phyloP scores from a whole-genome alignment of 1,284 basidiomycete genomes.

The Testicularia cyperi region DNA sequence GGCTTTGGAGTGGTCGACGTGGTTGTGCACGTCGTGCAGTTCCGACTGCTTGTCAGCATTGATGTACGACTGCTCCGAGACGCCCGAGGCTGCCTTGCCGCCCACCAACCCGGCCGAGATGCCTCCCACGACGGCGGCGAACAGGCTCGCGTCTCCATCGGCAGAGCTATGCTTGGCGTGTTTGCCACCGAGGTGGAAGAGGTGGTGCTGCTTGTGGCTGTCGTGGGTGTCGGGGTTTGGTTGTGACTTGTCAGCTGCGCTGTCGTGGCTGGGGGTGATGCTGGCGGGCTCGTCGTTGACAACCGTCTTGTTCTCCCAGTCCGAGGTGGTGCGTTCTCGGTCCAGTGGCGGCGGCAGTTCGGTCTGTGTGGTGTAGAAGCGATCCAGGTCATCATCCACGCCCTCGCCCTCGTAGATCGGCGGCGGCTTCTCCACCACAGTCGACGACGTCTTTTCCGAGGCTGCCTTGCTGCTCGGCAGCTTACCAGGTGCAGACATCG shows the following conservation, averaged over 20 bases:
- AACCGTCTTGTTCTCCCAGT: conserved; percentile 15
- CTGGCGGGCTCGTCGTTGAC: conserved; percentile 3
- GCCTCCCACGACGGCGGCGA: conserved; percentile 25
- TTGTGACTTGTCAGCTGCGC: too few species aligned
- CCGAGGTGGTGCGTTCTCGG: conserved; percentile 1
- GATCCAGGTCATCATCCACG: conserved; percentile 20
- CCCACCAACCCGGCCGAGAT: conserved; percentile 12
- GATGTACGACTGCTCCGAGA: conserved; percentile 4
- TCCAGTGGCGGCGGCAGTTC: conserved; percentile 22
- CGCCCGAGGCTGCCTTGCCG: conserved; percentile 11
- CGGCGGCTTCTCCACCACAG: conserved; percentile 2
- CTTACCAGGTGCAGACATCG: background rate
- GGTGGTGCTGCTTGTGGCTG: background rate
- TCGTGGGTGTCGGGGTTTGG: background rate
- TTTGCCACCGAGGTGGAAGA: background rate
- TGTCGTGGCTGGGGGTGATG: background rate
- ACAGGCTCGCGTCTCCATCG: conserved; percentile 21
- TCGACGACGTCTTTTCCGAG: conserved; percentile 4
- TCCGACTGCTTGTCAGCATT: conserved; percentile 7
- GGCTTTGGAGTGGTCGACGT: conserved; percentile 10
- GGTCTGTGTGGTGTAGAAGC: conserved; percentile 29
- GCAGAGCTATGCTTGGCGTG: conserved; percentile 7
- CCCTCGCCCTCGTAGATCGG: conserved; percentile 10
- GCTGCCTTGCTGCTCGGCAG: conserved; percentile 1
- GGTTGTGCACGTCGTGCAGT: conserved; percentile 16